Evolutionary conservation across 371 early-diverging fungal genomes (phyloP), one percentile per base, ranked within the genome.

Genomic region (Circinella umbellata): DNA sequence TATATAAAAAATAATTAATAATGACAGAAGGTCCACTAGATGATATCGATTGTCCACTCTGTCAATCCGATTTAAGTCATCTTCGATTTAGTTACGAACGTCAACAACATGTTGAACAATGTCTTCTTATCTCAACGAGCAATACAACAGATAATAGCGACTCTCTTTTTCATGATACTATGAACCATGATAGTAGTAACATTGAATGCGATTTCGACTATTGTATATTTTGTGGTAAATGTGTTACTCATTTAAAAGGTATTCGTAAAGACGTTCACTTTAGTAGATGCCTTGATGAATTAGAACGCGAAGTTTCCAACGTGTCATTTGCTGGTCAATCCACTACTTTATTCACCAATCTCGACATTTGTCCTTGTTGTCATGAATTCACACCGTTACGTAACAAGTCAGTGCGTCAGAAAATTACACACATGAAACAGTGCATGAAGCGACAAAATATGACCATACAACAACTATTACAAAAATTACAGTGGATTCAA

Each of bases 201-300:
- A 9, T 42, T 42, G 42, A 42, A 42, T 42, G 36, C 34, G 78
- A 74, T 38, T 70, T 72, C 46, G 64, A 68, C 11, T 68, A 71
- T 18, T 80, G 83, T 54, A 37, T 80, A 10, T 74, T 82, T 46
- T 83, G 83, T 47, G 73, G 73, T 17, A 78, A 80, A 46, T 57
- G 75, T 20, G 63, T 80, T 3, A 49, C 57, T 0, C 66, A 49
- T 10, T 67, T 72, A 15, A 67, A 67, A n/a, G 46, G 68, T 27
- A n/a, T 39, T 3, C 64, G 70, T 18, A 62, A 59, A 34, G 74
- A 75, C 34, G 15, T 69, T 0, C 83, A 83, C 62, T 51, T 80
- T 14, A 77, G 74, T 39, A 68, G 51, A 3, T 82, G 82, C 15
- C 59, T 82, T 20, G 82, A 82, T 39, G 60, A 68, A 14, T 20